These are phyloP conservation scores for Byssothecium circinans DNA, from an alignment of 2,329 filamentous ascomycete genomes.

Conservation along the genomic window DNA sequence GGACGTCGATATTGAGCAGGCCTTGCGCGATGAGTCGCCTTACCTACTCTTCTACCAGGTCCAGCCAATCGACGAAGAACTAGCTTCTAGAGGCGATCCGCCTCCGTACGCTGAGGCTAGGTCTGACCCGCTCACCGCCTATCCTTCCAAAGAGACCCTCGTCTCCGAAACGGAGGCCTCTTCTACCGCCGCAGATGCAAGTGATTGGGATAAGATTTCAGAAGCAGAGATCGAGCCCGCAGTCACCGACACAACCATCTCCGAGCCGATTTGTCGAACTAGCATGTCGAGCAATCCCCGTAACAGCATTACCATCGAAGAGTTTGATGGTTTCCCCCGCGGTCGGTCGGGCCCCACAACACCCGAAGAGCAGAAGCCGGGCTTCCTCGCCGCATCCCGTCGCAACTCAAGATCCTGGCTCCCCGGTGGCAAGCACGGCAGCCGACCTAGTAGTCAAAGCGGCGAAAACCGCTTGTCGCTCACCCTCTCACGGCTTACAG, in stretches of 20 bases:
- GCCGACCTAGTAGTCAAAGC: constrained; percentile 47
- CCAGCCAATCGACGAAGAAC: constrained; percentile 76
- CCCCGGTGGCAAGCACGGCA: constrained; percentile 28
- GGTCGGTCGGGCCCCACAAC: constrained; percentile 44
- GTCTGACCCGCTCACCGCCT: constrained; percentile 19
- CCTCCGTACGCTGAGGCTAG: constrained; percentile 46
- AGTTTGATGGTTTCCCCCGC: constrained; percentile 34
- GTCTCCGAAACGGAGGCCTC: constrained; percentile 10
- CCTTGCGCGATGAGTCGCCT: constrained; percentile 82
- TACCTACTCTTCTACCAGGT: constrained; percentile 97
- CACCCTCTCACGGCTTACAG: constrained; percentile 44
- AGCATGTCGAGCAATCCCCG: constrained; percentile 43
- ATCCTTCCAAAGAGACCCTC: constrained; percentile 36
- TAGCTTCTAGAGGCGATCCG: constrained; percentile 41
- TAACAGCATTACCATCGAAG: constrained; percentile 47
- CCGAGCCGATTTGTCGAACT: constrained; percentile 33
- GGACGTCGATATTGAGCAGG: constrained; percentile 75
- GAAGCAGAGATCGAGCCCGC: constrained; percentile 9
- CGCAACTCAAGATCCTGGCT: constrained; percentile 37
- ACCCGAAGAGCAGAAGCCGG: constrained; percentile 46
- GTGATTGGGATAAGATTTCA: constrained; percentile 28
- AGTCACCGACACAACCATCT: constrained; percentile 7
- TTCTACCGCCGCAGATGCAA: constrained; percentile 21
- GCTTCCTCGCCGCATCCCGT: constrained; percentile 37
- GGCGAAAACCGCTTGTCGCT: constrained; percentile 47